Evolutionary conservation across 2,329 filamentous ascomycete species (phyloP).

Genomic region (Aureobasidium musti): DNA sequence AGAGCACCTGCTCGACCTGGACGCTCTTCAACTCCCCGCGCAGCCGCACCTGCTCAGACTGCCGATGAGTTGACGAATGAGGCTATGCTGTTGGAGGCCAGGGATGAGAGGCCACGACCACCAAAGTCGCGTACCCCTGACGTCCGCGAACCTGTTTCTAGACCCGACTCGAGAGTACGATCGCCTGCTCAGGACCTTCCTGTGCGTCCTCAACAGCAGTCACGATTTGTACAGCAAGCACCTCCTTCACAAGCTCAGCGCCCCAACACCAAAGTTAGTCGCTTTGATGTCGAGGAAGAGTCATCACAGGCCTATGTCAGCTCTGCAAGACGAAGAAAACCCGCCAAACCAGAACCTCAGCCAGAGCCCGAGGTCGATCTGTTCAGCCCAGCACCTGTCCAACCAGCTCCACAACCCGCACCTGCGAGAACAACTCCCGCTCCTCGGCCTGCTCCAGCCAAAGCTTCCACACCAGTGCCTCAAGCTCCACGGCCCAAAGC

Average conservation of each 20-base stretch:
- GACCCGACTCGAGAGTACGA: slow-evolving; percentile 33
- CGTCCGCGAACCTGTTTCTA: neutral
- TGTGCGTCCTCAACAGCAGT: slow-evolving; percentile 45
- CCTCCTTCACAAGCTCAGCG: slow-evolving; percentile 42
- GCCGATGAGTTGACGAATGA: slow-evolving; percentile 50
- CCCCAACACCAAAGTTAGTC: slow-evolving; percentile 63
- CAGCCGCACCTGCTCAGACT: slow-evolving; percentile 34
- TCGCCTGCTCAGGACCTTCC: slow-evolving; percentile 41
- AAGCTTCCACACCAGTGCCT: slow-evolving; percentile 36
- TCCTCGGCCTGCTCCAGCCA: slow-evolving; percentile 6
- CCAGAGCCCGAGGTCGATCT: slow-evolving; percentile 42
- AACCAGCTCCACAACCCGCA: neutral
- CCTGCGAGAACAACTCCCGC: slow-evolving; percentile 24
- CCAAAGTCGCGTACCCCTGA: slow-evolving; percentile 39
- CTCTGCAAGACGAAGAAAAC: slow-evolving; percentile 75
- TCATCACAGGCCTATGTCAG: slow-evolving; percentile 83
- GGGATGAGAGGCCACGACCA: slow-evolving; percentile 58
- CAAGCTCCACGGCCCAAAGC: slow-evolving; percentile 48
- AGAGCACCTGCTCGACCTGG: neutral
- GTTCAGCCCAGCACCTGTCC: slow-evolving; percentile 38
- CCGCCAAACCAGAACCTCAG: slow-evolving; percentile 46
- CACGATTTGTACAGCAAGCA: slow-evolving; percentile 44
- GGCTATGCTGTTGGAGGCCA: slow-evolving; percentile 74
- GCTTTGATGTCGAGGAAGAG: slow-evolving; percentile 76
- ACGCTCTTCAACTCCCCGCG: slow-evolving; percentile 24